phyloP scores from a whole-genome alignment of 164 flowering plant genomes.

The Tinospora cordifolia region DNA sequence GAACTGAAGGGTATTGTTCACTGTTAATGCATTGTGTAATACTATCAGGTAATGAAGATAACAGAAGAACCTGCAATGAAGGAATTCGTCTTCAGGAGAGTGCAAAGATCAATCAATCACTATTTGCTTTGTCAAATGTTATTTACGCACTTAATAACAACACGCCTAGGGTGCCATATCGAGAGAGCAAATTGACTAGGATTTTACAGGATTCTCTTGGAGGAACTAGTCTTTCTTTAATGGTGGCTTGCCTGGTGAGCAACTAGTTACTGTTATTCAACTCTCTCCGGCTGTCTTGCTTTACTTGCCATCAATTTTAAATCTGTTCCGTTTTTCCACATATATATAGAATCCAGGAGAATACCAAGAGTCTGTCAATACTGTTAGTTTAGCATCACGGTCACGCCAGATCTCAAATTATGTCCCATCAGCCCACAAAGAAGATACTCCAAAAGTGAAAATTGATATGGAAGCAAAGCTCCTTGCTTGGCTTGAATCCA shows the following conservation, averaged over 20 bases:
- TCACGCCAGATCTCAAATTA: slow-evolving; percentile 62
- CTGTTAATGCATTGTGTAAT: not conserved
- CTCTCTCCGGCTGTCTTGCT: not conserved
- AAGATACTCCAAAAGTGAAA: slow-evolving; percentile 48
- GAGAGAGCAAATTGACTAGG: slow-evolving; percentile 93
- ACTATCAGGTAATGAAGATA: slow-evolving; percentile 81
- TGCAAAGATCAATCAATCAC: slow-evolving; percentile 82
- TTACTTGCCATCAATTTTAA: not conserved
- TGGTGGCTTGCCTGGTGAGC: slow-evolving; percentile 90
- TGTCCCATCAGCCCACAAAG: slow-evolving; percentile 44
- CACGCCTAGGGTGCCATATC: slow-evolving; percentile 60
- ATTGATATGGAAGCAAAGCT: slow-evolving; percentile 86
- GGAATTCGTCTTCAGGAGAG: slow-evolving; percentile 91
- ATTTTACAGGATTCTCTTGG: slow-evolving; percentile 96
- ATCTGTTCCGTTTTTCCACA: not conserved
- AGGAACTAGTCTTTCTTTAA: slow-evolving; percentile 67
- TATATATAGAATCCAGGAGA: slow-evolving; percentile 69
- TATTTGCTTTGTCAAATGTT: slow-evolving; percentile 87
- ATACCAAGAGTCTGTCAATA: slow-evolving; percentile 80
- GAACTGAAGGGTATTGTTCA: not conserved
- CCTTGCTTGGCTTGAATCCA: slow-evolving; percentile 86
- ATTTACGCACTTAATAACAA: slow-evolving; percentile 85
- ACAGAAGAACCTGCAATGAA: slow-evolving; percentile 73
- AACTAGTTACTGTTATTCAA: slow-evolving; percentile 3
- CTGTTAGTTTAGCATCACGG: slow-evolving; percentile 82